Evolutionary conservation across 768 basidiomycete species (phyloP).

Genomic region (Trametes punicea): DNA sequence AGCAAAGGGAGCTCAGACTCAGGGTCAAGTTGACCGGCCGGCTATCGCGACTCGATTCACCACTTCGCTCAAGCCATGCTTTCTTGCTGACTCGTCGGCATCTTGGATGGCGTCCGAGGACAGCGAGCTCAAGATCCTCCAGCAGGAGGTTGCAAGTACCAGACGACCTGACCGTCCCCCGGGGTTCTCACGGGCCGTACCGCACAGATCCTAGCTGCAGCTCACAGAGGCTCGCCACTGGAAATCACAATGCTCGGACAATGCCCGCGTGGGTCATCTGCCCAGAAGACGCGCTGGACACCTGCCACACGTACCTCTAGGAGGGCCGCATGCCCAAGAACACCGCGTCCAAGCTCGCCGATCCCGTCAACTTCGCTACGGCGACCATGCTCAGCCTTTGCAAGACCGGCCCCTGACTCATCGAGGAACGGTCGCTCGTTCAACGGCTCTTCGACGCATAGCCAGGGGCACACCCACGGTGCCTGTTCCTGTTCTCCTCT

Average conservation of each 20-base stretch:
- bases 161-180: not conserved
- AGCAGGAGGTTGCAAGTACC: conserved; percentile 5
- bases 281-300: conserved; percentile 27
- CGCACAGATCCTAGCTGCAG: conserved; percentile 18
- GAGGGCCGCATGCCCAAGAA: conserved; percentile 17
- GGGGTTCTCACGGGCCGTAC: not conserved
- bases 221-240: conserved; percentile 15
- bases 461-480: conserved; percentile 39
- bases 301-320: conserved; percentile 32
- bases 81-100: too few relatives aligned
- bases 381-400: conserved; percentile 33
- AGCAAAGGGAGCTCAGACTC: too few relatives aligned
- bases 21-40: too few relatives aligned
- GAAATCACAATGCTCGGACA: conserved; percentile 27
- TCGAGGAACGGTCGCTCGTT: conserved; percentile 23
- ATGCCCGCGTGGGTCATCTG: conserved; percentile 15
- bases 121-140: not conserved
- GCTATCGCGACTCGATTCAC: too few relatives aligned
- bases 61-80: too few relatives aligned
- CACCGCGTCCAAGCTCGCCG: not conserved
- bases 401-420: conserved; percentile 29
- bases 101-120: conserved; percentile 1
- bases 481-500: conserved; percentile 31
- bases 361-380: conserved; percentile 30
- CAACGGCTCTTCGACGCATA: conserved; percentile 29